These are phyloP conservation scores for Neocucurbitaria cava DNA, from an alignment of 2,329 filamentous ascomycete genomes.

Conservation along the genomic window DNA sequence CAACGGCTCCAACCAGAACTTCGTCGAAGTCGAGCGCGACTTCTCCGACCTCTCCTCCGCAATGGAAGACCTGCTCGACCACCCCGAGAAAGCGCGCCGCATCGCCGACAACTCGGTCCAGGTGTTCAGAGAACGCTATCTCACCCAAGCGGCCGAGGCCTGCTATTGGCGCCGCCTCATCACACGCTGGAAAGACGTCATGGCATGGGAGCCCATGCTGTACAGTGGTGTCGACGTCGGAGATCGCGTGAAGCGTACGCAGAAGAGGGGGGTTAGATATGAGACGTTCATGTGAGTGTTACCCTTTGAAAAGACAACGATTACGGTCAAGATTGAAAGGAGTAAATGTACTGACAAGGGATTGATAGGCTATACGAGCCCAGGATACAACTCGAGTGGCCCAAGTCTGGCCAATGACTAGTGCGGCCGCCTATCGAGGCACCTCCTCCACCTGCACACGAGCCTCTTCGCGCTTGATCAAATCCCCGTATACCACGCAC, in stretches of 20 bases:
- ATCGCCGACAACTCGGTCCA: constrained; percentile 43
- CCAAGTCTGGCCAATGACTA: constrained; percentile 11
- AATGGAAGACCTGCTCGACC: constrained; percentile 40
- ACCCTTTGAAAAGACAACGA: background rate
- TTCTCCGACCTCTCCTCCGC: constrained; percentile 38
- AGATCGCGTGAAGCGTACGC: constrained; percentile 20
- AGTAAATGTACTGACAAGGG: background rate
- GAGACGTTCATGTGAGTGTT: constrained; percentile 42
- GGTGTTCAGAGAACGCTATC: constrained; percentile 41
- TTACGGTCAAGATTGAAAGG: too few relatives aligned
- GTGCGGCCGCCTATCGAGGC: background rate
- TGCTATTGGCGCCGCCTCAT: constrained; percentile 41
- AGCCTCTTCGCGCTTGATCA: background rate
- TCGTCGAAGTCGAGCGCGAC: constrained; percentile 45
- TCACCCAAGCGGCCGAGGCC: constrained; percentile 41
- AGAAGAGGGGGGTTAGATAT: constrained; percentile 39
- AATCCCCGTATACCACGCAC: background rate
- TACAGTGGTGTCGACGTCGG: constrained; percentile 32
- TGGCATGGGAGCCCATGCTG: constrained; percentile 33
- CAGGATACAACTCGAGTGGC: constrained; percentile 16
- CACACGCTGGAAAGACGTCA: constrained; percentile 33
- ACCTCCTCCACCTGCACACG: background rate
- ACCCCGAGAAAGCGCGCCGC: constrained; percentile 41
- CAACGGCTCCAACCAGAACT: constrained; percentile 41
- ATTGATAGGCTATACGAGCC: constrained; percentile 17